Evolutionary conservation across 768 basidiomycete species (phyloP).

Genomic region (Rhodosporidiobolus sp.): DNA sequence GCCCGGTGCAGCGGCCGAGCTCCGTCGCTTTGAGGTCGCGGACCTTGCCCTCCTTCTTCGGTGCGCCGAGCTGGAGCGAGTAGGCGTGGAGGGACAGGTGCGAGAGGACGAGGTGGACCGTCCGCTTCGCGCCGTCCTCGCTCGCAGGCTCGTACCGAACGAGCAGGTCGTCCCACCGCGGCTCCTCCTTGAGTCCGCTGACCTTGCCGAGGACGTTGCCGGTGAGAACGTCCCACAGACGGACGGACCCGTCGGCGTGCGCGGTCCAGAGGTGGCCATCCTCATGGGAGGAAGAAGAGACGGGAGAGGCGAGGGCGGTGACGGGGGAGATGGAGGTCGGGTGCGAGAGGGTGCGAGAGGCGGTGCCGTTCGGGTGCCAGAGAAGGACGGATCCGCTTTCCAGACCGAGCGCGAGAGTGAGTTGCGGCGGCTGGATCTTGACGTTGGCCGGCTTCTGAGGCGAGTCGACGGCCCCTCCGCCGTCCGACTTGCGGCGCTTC

Average conservation of each 20-base stretch:
- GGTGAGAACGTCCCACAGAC: constrained; percentile 27
- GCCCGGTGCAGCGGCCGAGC: constrained; percentile 34
- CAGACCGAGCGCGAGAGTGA: constrained; percentile 35
- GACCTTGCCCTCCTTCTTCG: constrained; percentile 40
- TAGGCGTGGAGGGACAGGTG: constrained; percentile 34
- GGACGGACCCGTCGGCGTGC: constrained; percentile 34
- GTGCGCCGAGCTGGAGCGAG: constrained; percentile 15
- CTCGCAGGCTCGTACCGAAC: constrained; percentile 30
- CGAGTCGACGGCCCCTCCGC: constrained; percentile 27
- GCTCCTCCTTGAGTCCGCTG: constrained; percentile 18
- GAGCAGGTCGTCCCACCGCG: constrained; percentile 31
- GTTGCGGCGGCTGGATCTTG: constrained; percentile 3
- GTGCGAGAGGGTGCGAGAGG: constrained; percentile 21
- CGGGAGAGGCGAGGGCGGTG: constrained; percentile 31
- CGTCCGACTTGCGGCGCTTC: constrained; percentile 39
- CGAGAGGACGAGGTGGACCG: constrained; percentile 34
- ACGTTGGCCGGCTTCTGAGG: constrained; percentile 2
- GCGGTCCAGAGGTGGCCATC: constrained; percentile 38
- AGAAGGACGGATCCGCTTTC: constrained; percentile 30
- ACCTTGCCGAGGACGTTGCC: constrained; percentile 27
- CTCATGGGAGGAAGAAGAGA: background rate
- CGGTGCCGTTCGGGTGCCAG: constrained; percentile 32
- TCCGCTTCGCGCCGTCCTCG: constrained; percentile 13
- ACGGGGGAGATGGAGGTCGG: constrained; percentile 29
- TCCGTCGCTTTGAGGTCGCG: constrained; percentile 32